Evolutionary conservation across 148 eudicot genomes (phyloP).

Genomic region (Fagopyrum homotropicum): DNA sequence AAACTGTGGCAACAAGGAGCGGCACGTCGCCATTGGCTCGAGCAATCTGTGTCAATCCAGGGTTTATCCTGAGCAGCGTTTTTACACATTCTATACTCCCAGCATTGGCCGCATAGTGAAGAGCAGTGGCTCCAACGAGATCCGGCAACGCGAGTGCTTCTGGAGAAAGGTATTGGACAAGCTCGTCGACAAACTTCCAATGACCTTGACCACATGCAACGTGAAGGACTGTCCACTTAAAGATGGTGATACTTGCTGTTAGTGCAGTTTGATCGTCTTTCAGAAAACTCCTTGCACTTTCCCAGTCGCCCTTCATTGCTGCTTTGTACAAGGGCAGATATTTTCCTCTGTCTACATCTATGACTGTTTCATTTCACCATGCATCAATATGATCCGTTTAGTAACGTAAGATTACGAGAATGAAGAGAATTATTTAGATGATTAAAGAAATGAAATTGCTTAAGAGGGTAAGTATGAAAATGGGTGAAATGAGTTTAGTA

Average conservation of each 20-base stretch:
- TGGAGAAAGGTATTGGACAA: neutral
- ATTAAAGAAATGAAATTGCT: too few relatives aligned
- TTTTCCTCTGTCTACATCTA: neutral
- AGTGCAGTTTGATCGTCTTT: neutral
- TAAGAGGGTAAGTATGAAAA: too few relatives aligned
- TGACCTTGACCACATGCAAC: conserved; percentile 6
- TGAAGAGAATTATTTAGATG: too few relatives aligned
- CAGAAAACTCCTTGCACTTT: neutral
- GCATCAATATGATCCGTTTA: too few relatives aligned
- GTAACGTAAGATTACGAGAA: too few relatives aligned
- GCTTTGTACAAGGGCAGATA: neutral
- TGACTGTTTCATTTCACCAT: neutral
- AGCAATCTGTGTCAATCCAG: neutral
- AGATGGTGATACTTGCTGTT: neutral
- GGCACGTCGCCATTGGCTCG: neutral
- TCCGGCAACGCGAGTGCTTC: neutral
- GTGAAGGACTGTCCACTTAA: conserved; percentile 2
- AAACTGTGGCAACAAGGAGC: neutral
- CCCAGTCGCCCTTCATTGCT: conserved; percentile 5
- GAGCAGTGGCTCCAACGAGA: neutral
- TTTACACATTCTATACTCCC: neutral
- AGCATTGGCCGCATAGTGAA: conserved; percentile 4
- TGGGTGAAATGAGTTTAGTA: too few relatives aligned
- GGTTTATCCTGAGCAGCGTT: neutral
- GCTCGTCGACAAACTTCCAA: neutral